These are phyloP conservation scores for Fusarium goolgardi DNA, from an alignment of 2,329 filamentous ascomycete species.

Conservation along the genomic window DNA sequence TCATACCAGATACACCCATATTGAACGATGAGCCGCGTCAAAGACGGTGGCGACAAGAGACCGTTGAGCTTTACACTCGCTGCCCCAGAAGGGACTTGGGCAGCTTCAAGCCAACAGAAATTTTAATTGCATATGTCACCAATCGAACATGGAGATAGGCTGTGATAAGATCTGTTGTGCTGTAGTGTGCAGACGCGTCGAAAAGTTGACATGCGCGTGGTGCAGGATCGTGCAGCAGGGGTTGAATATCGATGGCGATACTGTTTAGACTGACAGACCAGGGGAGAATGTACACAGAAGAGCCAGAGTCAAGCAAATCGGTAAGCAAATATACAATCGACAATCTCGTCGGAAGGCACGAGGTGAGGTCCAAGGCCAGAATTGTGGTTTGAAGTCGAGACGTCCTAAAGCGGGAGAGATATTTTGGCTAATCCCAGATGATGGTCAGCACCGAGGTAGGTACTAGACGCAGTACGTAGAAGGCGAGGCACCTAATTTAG, in stretches of 20 bases:
- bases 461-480: neutral
- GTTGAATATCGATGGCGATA: conserved; percentile 9
- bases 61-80: conserved; percentile 27
- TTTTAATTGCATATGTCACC: conserved; percentile 31
- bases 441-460: conserved; percentile 14
- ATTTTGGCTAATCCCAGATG: conserved; percentile 25
- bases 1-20: conserved; percentile 55
- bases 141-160: conserved; percentile 26
- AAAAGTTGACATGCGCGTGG: conserved; percentile 38
- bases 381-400: conserved; percentile 18
- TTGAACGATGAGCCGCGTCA: conserved; percentile 33
- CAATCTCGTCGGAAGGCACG: conserved; percentile 6
- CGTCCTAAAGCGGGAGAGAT: conserved; percentile 32
- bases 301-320: conserved; percentile 1
- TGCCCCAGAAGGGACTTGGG: conserved; percentile 35
- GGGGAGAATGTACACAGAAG: neutral
- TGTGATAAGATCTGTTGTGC: conserved; percentile 17
- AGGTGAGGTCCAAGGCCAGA: conserved; percentile 19
- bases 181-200: conserved; percentile 37
- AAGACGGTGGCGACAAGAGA: conserved; percentile 21
- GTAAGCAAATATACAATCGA: conserved; percentile 16
- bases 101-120: conserved; percentile 32
- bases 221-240: conserved; percentile 32
- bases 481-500: conserved; percentile 13
- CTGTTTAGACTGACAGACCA: neutral